Percentiles rank a stretch among this genome's conserved stretches.
Evolutionary conservation across 1,284 basidiomycete genomes (phyloP).

Genomic region (Termitomyces sp.): DNA sequence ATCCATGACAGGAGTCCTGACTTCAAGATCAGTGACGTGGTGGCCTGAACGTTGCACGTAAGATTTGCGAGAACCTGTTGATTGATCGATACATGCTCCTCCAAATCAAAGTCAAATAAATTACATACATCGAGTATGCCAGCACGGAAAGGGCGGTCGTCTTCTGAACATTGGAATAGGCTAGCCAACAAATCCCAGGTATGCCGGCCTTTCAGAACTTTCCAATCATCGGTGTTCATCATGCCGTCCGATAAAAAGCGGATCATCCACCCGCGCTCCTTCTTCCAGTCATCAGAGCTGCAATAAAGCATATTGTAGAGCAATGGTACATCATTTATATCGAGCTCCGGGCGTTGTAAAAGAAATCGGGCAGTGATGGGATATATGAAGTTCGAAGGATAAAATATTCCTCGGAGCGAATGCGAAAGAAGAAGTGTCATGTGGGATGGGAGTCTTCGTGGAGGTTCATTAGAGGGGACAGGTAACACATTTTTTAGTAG

Average conservation of each 20-base stretch:
- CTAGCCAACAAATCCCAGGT: slow-evolving; percentile 86
- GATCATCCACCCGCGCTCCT: slow-evolving; percentile 86
- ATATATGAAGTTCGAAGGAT: slow-evolving; percentile 78
- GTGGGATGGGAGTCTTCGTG: slow-evolving; percentile 65
- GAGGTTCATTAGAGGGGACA: slow-evolving; percentile 26
- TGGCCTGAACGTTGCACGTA: slow-evolving; percentile 61
- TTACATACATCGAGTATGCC: slow-evolving; percentile 61
- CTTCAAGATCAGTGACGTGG: slow-evolving; percentile 63
- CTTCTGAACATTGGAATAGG: slow-evolving; percentile 62
- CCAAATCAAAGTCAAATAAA: neutral
- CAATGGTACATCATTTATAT: slow-evolving; percentile 77
- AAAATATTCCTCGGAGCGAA: slow-evolving; percentile 71
- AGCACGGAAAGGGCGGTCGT: slow-evolving; percentile 49
- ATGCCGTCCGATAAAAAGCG: slow-evolving; percentile 81
- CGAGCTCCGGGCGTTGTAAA: slow-evolving; percentile 75
- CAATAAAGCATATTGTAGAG: slow-evolving; percentile 84
- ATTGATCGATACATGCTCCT: slow-evolving; percentile 1
- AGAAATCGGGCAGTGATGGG: slow-evolving; percentile 79
- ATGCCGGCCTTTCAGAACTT: slow-evolving; percentile 73
- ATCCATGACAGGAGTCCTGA: slow-evolving; percentile 75
- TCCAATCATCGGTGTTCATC: slow-evolving; percentile 73
- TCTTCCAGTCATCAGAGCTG: slow-evolving; percentile 73
- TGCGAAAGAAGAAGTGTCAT: slow-evolving; percentile 79
- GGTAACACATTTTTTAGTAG: slow-evolving; percentile 63
- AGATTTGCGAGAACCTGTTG: slow-evolving; percentile 65